Percentiles rank a stretch among this genome's conserved stretches.
These are phyloP conservation scores for Chrysanthemum seticuspe DNA, from an alignment of 129 eudicot genomes.

Conservation along the genomic window DNA sequence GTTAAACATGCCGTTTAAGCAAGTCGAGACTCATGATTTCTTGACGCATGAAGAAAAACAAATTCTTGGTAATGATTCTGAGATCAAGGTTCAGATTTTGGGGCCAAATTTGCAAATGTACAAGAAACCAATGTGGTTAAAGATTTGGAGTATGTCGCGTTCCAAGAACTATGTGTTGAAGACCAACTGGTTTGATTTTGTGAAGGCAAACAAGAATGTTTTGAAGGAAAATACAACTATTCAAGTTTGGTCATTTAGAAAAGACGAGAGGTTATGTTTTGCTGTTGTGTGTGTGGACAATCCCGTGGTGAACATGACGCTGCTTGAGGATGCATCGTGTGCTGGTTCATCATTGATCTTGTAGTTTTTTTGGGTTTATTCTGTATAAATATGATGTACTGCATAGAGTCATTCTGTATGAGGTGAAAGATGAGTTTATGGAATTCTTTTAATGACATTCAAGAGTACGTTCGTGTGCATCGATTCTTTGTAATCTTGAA, in stretches of 20 bases:
- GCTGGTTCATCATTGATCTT: too few relatives aligned
- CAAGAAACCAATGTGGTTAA: not conserved
- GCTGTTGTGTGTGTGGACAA: not conserved
- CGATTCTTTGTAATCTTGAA: too few relatives aligned
- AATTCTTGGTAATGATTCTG: not conserved
- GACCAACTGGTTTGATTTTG: not conserved
- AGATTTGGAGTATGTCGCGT: not conserved
- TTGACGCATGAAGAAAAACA: not conserved
- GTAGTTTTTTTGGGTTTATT: too few relatives aligned
- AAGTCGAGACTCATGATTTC: not conserved
- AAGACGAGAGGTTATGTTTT: not conserved
- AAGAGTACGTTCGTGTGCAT: too few relatives aligned
- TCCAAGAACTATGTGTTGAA: not conserved
- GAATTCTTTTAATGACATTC: too few relatives aligned
- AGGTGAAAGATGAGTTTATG: too few relatives aligned
- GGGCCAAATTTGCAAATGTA: not conserved
- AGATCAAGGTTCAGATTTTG: not conserved
- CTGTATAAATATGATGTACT: too few relatives aligned
- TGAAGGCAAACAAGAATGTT: not conserved
- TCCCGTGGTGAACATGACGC: too few relatives aligned
- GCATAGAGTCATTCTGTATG: too few relatives aligned
- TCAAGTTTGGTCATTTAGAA: not conserved
- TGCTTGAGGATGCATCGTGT: too few relatives aligned
- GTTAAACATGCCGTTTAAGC: slow-evolving; percentile 1
- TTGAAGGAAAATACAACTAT: not conserved